Percentiles rank a stretch among this genome's conserved stretches.
Conservation (phyloP, 257 asterid genomes). For the Apocynum venetum region DNA sequence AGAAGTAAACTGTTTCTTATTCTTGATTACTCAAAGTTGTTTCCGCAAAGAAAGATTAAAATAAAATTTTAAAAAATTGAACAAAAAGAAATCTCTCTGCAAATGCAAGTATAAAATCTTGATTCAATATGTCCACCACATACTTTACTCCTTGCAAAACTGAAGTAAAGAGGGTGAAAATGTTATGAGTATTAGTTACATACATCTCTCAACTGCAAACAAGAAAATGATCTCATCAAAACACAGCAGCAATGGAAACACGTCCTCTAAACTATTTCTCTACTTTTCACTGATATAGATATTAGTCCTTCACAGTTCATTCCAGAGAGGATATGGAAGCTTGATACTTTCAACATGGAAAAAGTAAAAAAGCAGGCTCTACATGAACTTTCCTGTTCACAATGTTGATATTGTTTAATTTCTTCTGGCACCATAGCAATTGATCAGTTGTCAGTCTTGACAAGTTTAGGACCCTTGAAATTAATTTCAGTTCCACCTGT, state of each 20-base stretch:
- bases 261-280: background rate
- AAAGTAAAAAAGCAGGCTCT: conserved; percentile 66
- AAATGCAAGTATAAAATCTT: background rate
- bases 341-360: conserved; percentile 50
- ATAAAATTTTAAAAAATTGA: background rate
- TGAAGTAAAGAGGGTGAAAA: conserved; percentile 22
- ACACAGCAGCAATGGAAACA: background rate
- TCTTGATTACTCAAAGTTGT: no score
- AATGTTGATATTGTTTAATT: conserved; percentile 53
- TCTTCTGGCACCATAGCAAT: conserved; percentile 64
- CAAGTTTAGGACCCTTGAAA: conserved; percentile 49
- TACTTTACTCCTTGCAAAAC: conserved; percentile 19
- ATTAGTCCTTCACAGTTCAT: background rate
- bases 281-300: background rate
- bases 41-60: background rate
- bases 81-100: background rate
- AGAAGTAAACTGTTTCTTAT: no score
- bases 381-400: conserved; percentile 44
- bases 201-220: background rate
- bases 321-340: background rate
- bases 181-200: background rate
- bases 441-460: conserved; percentile 55
- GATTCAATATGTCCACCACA: conserved; percentile 14
- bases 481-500: conserved; percentile 62
- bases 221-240: background rate